Evolutionary conservation across 208 protist genomes (phyloP), one percentile per base, ranked within the genome.

Genomic region (Histomonas meleagridis): DNA sequence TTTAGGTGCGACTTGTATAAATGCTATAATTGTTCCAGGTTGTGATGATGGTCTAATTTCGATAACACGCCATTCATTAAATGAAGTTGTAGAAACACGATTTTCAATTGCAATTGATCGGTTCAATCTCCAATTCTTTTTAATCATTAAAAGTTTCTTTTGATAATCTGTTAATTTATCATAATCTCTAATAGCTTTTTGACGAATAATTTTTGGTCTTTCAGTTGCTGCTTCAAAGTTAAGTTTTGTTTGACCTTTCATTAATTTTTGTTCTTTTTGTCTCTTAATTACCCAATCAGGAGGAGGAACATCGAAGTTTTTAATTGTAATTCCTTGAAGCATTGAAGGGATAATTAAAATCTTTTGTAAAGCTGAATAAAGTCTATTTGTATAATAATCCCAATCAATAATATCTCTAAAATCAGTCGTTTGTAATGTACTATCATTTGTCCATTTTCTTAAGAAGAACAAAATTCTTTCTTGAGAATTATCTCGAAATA

Each of bases 351-450:
- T 91, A 32, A 62, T 35, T 1, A 91, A 21, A 46, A 91, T 72
- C 40, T 91, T 91, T 26, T 72, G 86, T 0, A 91, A 28, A 0
- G 86, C 35, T 18, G 28, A 40, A 32, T 91, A 51, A 3, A 91
- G 46, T 57, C 86, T 49, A 21, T 91, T 35, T 40, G 28, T 49
- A 43, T 91, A 91, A 48, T 91, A 91, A 53, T 91, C 86, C 86
- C 86, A 91, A 62, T 91, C 86, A 35, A 91, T 46, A 38, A 91
- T 91, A 23, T 91, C 60, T 91, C 86, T 91, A 35, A 91, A 72
- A 62, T 91, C 86, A 46, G 86, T 12, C 32, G 55, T 65, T 43
- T 49, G 40, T 1, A 70, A 70, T 23, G 53, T 46, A 48, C 40
- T 2, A 48, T 72, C 51, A 10, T 70, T 26, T 14, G 53, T 48